Evolutionary conservation across 169 alveolate species (phyloP).

Genomic region (Plasmodium malariae): DNA sequence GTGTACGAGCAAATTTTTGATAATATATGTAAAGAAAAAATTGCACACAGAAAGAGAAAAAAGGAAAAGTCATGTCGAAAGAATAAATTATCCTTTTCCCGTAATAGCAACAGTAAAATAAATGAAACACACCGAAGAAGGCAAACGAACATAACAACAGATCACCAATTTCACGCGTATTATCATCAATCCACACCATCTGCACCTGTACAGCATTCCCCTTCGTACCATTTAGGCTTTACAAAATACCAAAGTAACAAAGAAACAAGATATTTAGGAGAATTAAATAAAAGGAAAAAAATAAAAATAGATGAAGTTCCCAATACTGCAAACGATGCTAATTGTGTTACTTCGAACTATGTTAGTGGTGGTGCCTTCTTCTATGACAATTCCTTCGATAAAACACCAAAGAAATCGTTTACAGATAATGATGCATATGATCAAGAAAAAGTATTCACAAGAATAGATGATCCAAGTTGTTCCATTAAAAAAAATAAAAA

Average conservation of each 20-base stretch:
- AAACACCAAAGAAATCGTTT: conserved; percentile 37
- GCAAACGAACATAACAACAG: background rate
- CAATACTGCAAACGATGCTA: background rate
- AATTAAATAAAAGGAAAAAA: conserved; percentile 4
- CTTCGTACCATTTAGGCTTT: background rate
- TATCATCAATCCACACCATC: conserved; percentile 5
- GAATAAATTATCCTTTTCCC: background rate
- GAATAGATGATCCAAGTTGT: background rate
- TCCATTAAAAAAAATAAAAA: conserved; percentile 3
- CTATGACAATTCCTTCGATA: conserved; percentile 22
- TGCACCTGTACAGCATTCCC: conserved; percentile 2
- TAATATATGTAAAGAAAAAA: background rate
- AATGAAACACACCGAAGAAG: background rate
- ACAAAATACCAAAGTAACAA: conserved; percentile 13
- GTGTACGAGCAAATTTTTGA: conserved; percentile 52
- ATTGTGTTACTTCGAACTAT: no score
- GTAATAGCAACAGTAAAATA: conserved; percentile 14
- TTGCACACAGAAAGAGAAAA: conserved; percentile 20
- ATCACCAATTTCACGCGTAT: no score
- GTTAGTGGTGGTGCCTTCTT: conserved; percentile 1
- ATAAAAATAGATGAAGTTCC: background rate
- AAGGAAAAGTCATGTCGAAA: conserved; percentile 13
- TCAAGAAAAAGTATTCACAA: background rate
- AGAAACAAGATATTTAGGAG: background rate
- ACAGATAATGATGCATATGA: background rate